Evolutionary conservation across 306 rosid genomes (phyloP), one percentile per base, ranked within the genome.

Genomic region (Cicer judaicum): DNA sequence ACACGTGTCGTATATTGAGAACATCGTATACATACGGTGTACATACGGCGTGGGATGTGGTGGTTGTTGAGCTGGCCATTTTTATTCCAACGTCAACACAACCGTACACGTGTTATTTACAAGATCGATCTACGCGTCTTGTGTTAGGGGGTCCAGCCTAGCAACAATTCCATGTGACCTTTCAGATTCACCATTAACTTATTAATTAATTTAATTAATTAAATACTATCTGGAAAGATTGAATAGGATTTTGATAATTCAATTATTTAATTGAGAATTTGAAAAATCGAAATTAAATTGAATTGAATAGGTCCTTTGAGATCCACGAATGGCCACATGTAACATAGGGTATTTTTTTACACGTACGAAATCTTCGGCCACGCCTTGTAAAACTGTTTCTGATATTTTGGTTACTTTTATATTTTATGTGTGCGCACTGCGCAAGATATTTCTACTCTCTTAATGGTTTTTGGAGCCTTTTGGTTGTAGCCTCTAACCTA

Each of bases 31-130:
- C 78, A 68, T 82, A 84, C 82, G 64, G 40, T 76, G 89, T 89
- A 88, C 80, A 82, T 86, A 93, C 87, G 80, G 68, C 55, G 72
- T 72, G 71, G 54, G 61, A 29, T 68, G 80, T 64, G 87, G 84
- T 85, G 82, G 87, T 85, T 78, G 90, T 85, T 84, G 94, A 89
- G 97, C 87, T 93, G 98, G 78, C 87, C 59, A 73, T 69, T 82
- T 83, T 78, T 77, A 83, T 87, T 85, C 87, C 67, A 52, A 61
- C 80, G 76, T 78, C 71, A 85, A 50, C 12, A 47, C 5, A 68
- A 14, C 89, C 94, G 87, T 84, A 77, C 92, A 93, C 94, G 94
- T 93, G 94, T 46, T 73, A 0, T 0, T 4, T 1, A 0, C 0
- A 1, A 21, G 81, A 21, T 79, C 49, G 79, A 88, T 79, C 88